These are phyloP conservation scores for Talaromyces adpressus DNA, from an alignment of 495 filamentous ascomycete genomes.

Conservation along the genomic window DNA sequence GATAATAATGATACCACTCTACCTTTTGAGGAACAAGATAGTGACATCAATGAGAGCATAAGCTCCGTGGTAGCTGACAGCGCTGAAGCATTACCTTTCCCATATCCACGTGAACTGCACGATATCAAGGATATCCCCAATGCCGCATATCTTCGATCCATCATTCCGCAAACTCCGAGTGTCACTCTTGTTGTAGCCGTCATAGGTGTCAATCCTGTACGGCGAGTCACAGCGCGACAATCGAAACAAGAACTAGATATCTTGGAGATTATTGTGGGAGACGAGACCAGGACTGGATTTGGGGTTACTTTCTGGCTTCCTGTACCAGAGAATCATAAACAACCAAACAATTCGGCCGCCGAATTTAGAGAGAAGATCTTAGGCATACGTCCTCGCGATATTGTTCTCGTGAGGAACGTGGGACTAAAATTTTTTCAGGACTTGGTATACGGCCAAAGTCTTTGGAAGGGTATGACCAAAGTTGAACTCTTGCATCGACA, in stretches of 20 bases:
- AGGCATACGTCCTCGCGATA: slow-evolving; percentile 57
- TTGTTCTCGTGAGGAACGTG: slow-evolving; percentile 68
- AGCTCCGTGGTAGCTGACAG: slow-evolving; percentile 13
- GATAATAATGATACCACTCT: slow-evolving; percentile 2
- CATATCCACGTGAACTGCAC: slow-evolving; percentile 34
- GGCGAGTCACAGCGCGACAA: slow-evolving; percentile 47
- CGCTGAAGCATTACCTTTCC: slow-evolving; percentile 11
- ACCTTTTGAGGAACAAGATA: slow-evolving; percentile 21
- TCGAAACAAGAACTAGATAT: slow-evolving; percentile 49
- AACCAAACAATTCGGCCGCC: slow-evolving; percentile 19
- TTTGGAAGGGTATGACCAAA: slow-evolving; percentile 62
- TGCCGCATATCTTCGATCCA: slow-evolving; percentile 56
- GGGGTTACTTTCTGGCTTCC: slow-evolving; percentile 77
- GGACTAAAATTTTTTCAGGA: slow-evolving; percentile 66
- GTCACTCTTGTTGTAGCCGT: slow-evolving; percentile 74
- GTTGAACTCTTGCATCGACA: slow-evolving; percentile 59
- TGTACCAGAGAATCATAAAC: slow-evolving; percentile 8
- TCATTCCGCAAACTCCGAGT: slow-evolving; percentile 71
- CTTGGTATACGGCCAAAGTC: slow-evolving; percentile 69
- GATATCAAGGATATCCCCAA: slow-evolving; percentile 66
- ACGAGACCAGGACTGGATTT: slow-evolving; percentile 80
- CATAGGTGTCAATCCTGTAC: slow-evolving; percentile 60
- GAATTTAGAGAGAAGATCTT: slow-evolving; percentile 36
- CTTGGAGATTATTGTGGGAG: slow-evolving; percentile 74
- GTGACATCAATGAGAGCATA: slow-evolving; percentile 17